Percentiles rank a stretch among this genome's conserved stretches.
Conservation (phyloP, 495 filamentous ascomycete species). For the Penicillium paxilli region DNA sequence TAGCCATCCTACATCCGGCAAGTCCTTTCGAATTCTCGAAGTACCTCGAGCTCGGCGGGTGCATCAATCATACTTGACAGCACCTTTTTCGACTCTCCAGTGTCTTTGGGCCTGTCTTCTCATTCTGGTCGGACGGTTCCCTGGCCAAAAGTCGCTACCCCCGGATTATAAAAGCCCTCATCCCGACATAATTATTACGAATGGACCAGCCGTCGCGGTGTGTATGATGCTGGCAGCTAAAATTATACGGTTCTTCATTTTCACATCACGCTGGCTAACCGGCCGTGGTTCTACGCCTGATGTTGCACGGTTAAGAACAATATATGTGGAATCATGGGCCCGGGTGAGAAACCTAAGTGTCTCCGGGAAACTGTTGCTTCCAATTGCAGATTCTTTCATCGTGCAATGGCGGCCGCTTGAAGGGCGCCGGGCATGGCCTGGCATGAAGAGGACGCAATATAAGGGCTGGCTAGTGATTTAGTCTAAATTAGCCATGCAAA, state of each 20-base stretch:
- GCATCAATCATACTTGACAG: conserved; percentile 72
- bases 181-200: conserved; percentile 78
- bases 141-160: conserved; percentile 26
- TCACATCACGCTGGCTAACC: conserved; percentile 6
- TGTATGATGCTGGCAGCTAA: conserved; percentile 71
- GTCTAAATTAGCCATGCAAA: conserved; percentile 8
- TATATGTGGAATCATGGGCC: conserved; percentile 94
- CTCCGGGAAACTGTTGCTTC: conserved; percentile 70
- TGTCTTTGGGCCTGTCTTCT: conserved; percentile 52
- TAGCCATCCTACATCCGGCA: background rate
- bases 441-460: conserved; percentile 45
- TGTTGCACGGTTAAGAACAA: conserved; percentile 58
- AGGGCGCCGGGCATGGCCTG: conserved; percentile 42
- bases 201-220: conserved; percentile 86
- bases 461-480: conserved; percentile 47
- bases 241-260: conserved; percentile 60
- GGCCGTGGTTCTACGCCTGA: background rate
- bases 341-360: conserved; percentile 76
- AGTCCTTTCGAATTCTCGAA: conserved; percentile 47
- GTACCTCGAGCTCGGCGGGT: conserved; percentile 73
- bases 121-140: conserved; percentile 44
- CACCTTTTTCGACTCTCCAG: conserved; percentile 59
- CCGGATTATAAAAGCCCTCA: conserved; percentile 27
- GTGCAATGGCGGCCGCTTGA: conserved; percentile 71
- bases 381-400: conserved; percentile 66